A percentile compares a stretch with the other conserved stretches of the same genome.
These are phyloP conservation scores for Phytophthora ohioensis DNA, from an alignment of 352 stramenopile genomes.

Conservation along the genomic window DNA sequence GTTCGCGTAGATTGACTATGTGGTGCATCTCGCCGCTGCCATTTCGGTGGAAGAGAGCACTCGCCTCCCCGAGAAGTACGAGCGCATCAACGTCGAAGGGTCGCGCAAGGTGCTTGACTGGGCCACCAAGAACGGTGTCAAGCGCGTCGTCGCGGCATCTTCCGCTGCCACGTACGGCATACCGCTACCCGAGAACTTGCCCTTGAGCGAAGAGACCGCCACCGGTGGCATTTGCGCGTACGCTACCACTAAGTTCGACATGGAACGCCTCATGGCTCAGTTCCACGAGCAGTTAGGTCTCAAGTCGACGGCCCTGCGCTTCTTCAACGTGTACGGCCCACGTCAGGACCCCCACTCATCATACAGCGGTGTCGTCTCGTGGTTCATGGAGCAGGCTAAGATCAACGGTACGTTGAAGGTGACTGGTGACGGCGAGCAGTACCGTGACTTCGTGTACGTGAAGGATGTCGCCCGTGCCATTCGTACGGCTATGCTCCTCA, in stretches of 20 bases:
- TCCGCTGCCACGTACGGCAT: slow-evolving; percentile 83
- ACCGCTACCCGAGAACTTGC: slow-evolving; percentile 69
- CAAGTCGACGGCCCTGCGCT: slow-evolving; percentile 81
- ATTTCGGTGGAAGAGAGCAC: slow-evolving; percentile 90
- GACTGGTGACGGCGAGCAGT: slow-evolving; percentile 79
- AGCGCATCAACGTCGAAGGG: slow-evolving; percentile 86
- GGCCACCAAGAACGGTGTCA: slow-evolving; percentile 76
- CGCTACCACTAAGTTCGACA: slow-evolving; percentile 84
- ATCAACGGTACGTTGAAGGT: slow-evolving; percentile 86
- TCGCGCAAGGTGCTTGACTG: slow-evolving; percentile 86
- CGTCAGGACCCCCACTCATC: slow-evolving; percentile 85
- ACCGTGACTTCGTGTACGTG: slow-evolving; percentile 89
- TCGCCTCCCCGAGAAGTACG: slow-evolving; percentile 86
- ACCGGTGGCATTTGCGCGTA: slow-evolving; percentile 85
- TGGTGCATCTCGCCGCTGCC: slow-evolving; percentile 83
- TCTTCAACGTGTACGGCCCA: slow-evolving; percentile 89
- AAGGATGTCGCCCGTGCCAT: slow-evolving; percentile 87
- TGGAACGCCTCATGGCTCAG: too few relatives aligned
- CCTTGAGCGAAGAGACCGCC: slow-evolving; percentile 74
- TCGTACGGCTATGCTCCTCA: slow-evolving; percentile 83
- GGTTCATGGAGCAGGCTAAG: slow-evolving; percentile 90
- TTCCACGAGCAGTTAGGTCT: too few relatives aligned
- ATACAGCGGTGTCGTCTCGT: slow-evolving; percentile 86
- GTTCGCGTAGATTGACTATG: slow-evolving; percentile 70
- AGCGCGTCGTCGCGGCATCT: slow-evolving; percentile 82